These are phyloP conservation scores for Tricladium varicosporioides DNA, from an alignment of 2,329 filamentous ascomycete species.

Conservation along the genomic window DNA sequence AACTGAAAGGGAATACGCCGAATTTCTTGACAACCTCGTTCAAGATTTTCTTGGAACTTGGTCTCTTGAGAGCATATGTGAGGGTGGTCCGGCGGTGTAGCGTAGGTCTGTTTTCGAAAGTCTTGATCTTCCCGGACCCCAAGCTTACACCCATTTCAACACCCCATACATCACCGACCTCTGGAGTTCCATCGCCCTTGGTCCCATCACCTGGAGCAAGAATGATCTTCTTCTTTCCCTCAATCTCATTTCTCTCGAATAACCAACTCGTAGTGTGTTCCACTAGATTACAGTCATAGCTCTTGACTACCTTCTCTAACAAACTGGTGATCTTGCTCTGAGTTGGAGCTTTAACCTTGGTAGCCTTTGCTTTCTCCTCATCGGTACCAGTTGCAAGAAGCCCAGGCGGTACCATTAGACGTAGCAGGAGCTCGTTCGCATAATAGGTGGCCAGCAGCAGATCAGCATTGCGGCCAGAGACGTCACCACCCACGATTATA, in stretches of 20 bases:
- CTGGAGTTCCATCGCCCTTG: slow-evolving; percentile 86
- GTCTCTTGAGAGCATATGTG: slow-evolving; percentile 91
- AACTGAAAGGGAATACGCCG: slow-evolving; percentile 94
- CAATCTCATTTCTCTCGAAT: slow-evolving; percentile 96
- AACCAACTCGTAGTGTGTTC: slow-evolving; percentile 98
- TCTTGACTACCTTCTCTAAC: slow-evolving; percentile 87
- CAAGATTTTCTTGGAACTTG: slow-evolving; percentile 86
- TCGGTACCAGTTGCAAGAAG: slow-evolving; percentile 79
- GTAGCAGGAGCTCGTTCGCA: slow-evolving; percentile 89
- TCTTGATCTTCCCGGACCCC: slow-evolving; percentile 93
- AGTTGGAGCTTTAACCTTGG: slow-evolving; percentile 75
- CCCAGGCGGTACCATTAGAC: slow-evolving; percentile 89
- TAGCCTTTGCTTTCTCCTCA: slow-evolving; percentile 92
- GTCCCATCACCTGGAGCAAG: slow-evolving; percentile 80
- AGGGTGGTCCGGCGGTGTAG: slow-evolving; percentile 90
- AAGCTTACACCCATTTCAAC: slow-evolving; percentile 93
- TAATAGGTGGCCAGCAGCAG: slow-evolving; percentile 89
- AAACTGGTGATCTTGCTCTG: slow-evolving; percentile 84
- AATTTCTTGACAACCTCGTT: slow-evolving; percentile 98
- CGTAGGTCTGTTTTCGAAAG: slow-evolving; percentile 80
- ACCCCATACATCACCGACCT: slow-evolving; percentile 93
- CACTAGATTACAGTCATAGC: slow-evolving; percentile 87
- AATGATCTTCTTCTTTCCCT: slow-evolving; percentile 94
- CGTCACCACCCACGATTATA: slow-evolving; percentile 68
- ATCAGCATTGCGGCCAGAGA: slow-evolving; percentile 79